Base-by-base conservation (phyloP, 225 moss, liverwort and hornwort genomes). In the Bryoerythrophyllum caledonicum region DNA sequence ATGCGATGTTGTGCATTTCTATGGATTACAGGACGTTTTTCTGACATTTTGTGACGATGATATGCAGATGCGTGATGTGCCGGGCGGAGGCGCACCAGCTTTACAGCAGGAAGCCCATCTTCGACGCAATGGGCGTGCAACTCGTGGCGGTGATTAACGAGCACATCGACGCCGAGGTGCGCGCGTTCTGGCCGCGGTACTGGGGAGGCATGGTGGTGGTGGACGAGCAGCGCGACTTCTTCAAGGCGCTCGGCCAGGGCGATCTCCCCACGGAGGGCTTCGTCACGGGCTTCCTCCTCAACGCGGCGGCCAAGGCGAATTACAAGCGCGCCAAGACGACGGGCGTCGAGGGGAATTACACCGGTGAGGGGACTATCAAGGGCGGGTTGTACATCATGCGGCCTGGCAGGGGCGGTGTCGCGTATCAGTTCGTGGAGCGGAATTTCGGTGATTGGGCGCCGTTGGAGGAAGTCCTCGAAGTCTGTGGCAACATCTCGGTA, bases 1-100 rank as follows among this genome's bases (percentile, higher is more conserved):
- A 0, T 34, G 34, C 34, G 34, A 34, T 6, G 34, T 0, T 6
- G 44, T 44, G 44, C 0, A 15, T 15, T 15, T 44, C 4, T 44
- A 44, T 4, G 4, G 4, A 38, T 15, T n/a, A n/a, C n/a, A n/a
- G n/a, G n/a, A n/a, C n/a, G n/a, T n/a, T n/a, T n/a, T n/a, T n/a
- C 10, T 19, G 6, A 34, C 6, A 34, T 34, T 34, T 64, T 70
- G 32, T 44, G 60, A 9, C 0, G 1, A 8, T n/a, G n/a, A n/a
- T n/a, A n/a, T n/a, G n/a, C 88, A 96, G 96, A 59, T 94, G 94
- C 69, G 94, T 96, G 46, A 94, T 96, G 96, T 84, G 84, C 51
- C 84, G 84, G 5, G 84, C 84, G 2, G 84, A 84, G 67, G 84
- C 84, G 2, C 84, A 96, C 72, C 89, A 94, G 67, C 59, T 96